phyloP scores from a whole-genome alignment of 805 yeast species.

The Myxozyma geophila region DNA sequence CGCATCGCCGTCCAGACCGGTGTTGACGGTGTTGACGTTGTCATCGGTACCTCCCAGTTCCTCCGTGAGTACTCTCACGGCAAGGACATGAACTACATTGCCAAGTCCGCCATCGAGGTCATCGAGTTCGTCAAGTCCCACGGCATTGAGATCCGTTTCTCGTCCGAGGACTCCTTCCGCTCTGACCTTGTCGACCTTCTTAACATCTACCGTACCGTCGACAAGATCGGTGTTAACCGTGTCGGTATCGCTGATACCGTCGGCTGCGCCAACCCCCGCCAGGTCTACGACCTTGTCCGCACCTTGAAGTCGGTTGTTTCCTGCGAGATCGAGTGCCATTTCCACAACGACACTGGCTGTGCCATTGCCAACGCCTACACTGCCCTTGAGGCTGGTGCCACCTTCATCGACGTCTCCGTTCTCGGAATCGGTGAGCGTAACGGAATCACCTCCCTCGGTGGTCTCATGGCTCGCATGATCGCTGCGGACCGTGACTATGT shows the following conservation, averaged over 20 bases:
- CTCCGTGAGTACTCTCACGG: slow-evolving; percentile 95
- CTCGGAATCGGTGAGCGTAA: slow-evolving; percentile 98
- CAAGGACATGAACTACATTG: slow-evolving; percentile 97
- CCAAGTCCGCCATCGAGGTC: slow-evolving; percentile 94
- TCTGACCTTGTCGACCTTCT: slow-evolving; percentile 92
- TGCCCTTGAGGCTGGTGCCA: slow-evolving; percentile 97
- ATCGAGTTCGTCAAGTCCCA: slow-evolving; percentile 96
- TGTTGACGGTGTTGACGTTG: slow-evolving; percentile 98
- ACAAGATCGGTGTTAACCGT: slow-evolving; percentile 96
- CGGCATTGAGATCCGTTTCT: slow-evolving; percentile 94
- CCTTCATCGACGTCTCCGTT: slow-evolving; percentile 90
- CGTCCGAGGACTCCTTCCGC: slow-evolving; percentile 97
- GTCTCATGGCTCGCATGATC: slow-evolving; percentile 98
- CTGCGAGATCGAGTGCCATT: slow-evolving; percentile 97
- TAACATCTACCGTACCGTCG: slow-evolving; percentile 94
- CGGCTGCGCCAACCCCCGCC: slow-evolving; percentile 99
- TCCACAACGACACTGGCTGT: slow-evolving; percentile 99
- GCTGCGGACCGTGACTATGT: slow-evolving; percentile 98
- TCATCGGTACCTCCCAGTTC: slow-evolving; percentile 95
- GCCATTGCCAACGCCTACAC: slow-evolving; percentile 99
- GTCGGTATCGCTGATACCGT: slow-evolving; percentile 99
- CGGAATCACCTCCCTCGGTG: slow-evolving; percentile 97
- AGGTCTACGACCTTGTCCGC: slow-evolving; percentile 93
- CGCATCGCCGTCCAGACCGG: slow-evolving; percentile 96
- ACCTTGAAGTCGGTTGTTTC: slow-evolving; percentile 91